Evolutionary conservation across 257 asterid species (phyloP).

Genomic region (Paraleonurus japonicus): DNA sequence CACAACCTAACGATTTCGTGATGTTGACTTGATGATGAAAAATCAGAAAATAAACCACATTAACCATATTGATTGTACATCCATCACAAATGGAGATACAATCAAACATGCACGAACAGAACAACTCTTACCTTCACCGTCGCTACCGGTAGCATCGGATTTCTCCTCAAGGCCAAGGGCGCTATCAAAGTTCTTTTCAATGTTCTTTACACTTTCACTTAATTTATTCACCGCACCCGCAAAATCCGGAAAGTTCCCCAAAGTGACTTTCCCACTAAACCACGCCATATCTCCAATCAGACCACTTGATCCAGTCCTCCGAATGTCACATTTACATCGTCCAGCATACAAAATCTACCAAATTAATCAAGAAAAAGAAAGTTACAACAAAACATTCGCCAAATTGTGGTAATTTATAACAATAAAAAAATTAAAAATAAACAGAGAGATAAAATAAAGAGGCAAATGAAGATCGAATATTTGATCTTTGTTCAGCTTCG

Average conservation of each 20-base stretch:
- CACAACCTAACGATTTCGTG: neutral
- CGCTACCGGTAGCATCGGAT: slow-evolving; percentile 44
- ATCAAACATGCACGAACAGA: neutral
- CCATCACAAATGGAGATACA: neutral
- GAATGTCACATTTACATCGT: slow-evolving; percentile 30
- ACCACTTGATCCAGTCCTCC: slow-evolving; percentile 36
- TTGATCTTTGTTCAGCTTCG: neutral
- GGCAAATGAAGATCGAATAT: slow-evolving; percentile 3
- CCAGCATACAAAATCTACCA: slow-evolving; percentile 13
- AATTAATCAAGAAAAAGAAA: neutral
- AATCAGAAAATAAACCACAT: slow-evolving; percentile 1
- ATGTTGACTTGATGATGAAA: neutral
- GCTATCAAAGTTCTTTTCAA: slow-evolving; percentile 93
- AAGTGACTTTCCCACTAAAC: slow-evolving; percentile 79
- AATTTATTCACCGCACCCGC: slow-evolving; percentile 93
- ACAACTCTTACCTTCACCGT: slow-evolving; percentile 57
- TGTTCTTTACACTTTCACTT: slow-evolving; percentile 94
- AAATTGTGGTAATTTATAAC: slow-evolving; percentile 3
- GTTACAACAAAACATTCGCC: slow-evolving; percentile 7
- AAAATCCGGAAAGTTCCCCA: slow-evolving; percentile 85
- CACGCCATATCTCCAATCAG: slow-evolving; percentile 65
- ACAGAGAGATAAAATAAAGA: neutral
- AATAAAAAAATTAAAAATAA: neutral
- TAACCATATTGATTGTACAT: neutral
- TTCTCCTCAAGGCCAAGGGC: slow-evolving; percentile 96